Evolutionary conservation across 345 rosid genomes (phyloP).

Genomic region (Lenwebbia sp.): DNA sequence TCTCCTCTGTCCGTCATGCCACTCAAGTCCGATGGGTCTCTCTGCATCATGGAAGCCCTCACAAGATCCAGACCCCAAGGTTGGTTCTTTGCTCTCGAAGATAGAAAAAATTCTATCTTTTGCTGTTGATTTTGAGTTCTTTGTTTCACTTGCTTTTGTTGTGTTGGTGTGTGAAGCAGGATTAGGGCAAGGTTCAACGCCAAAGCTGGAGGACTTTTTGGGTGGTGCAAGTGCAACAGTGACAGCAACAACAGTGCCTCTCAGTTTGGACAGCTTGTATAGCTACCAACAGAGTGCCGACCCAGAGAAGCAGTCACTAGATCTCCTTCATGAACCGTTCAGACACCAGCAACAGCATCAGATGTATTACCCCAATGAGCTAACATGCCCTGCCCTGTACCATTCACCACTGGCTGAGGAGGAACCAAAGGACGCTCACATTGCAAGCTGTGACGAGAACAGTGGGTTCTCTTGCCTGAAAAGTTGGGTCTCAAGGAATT

Average conservation of each 20-base stretch:
- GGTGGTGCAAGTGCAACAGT: constrained; percentile 29
- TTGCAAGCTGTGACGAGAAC: not conserved
- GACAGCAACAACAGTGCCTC: constrained; percentile 2
- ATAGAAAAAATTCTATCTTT: not conserved
- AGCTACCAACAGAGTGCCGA: constrained; percentile 1
- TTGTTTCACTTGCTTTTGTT: not conserved
- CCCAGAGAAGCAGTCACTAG: not conserved
- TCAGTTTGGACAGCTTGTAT: constrained; percentile 15
- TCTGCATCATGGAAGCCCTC: constrained; percentile 71
- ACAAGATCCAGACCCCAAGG: constrained; percentile 49
- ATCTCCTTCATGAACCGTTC: not conserved
- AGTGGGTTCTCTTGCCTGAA: not conserved
- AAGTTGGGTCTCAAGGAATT: not conserved
- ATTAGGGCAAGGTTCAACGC: constrained; percentile 38
- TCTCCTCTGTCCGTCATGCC: constrained; percentile 66
- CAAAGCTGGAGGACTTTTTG: constrained; percentile 67
- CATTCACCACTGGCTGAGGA: not conserved
- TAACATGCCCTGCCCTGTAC: not conserved
- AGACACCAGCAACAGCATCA: not conserved
- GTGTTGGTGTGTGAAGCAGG: constrained; percentile 9
- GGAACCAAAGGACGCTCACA: not conserved
- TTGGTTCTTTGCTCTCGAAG: not conserved
- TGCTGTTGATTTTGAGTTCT: not conserved
- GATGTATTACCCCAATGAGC: not conserved
- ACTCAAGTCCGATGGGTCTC: constrained; percentile 72